Evolutionary conservation across 345 rosid species (phyloP), one percentile per base, ranked within the genome.

Genomic region (Punica granatum): DNA sequence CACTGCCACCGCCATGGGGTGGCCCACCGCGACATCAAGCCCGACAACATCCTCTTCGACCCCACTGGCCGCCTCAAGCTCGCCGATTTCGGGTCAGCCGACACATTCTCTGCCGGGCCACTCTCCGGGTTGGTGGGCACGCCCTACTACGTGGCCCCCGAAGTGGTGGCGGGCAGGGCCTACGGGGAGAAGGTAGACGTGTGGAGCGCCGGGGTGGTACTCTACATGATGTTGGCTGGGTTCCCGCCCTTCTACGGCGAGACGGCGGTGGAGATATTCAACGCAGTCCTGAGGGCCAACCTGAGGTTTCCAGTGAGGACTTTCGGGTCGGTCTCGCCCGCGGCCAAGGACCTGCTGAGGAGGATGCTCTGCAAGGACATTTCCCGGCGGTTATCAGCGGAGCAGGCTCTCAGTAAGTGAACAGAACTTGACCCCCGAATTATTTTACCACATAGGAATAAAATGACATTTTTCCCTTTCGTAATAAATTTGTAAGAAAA

Each of bases 61-160:
- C 54, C 67, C 2, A 31, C 67, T 54, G 75, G 49, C 4, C 37
- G 60, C 9, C 72, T 88, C 54, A 86, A 81, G 76, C 75, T 92
- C 0, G 91, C 90, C 1, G 98, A 92, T 63, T 90, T 92, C 34
- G 98, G 98, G 13, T 92, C 98, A 4, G 92, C 97, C 3, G 84
- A 75, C 51, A 75, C 80, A 80, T 69, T 81, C n/a, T 79, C 53
- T 12, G 79, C 51, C 64, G 78, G 71, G 67, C 16, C 34, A 3
- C 12, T 78, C 74, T 65, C 31, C 7, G 90, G 86, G 3, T 75
- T 85, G 41, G 90, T 83, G 14, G 92, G 92, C 26, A 87, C 88
- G 66, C 90, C 92, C 71, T 85, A 83, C 66, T 87, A 85, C 65
- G 83, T 87, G 64, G 90, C 92, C 65, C 88, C 90, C 60, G 90